Base-by-base conservation (phyloP, 305 asterid species). In the Plantago rigida region DNA sequence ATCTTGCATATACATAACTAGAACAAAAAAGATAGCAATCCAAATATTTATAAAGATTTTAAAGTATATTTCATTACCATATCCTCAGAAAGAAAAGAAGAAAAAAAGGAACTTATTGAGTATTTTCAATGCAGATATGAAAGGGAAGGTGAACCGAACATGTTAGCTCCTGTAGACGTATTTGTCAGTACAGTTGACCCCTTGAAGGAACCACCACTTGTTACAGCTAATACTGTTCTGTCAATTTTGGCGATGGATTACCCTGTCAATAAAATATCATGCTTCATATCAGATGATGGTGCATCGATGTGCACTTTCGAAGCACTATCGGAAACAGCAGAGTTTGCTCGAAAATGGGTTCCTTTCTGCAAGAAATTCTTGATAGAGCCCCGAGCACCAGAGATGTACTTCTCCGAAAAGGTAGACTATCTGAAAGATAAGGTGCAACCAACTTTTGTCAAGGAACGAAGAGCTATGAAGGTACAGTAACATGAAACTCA, bases 401-500 rank as follows among this genome's bases (percentile, higher is more conserved):
- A 92, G 78, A 72, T 81, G 84, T 92, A 92, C 84, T 92, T 92
- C 84, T 76, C 87, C 0, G 91, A 74, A 47, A 92, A 92, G 84
- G 90, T 88, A 15, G 99, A 92, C 73, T 88, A 88, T 73, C 77
- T 92, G 48, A 88, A 86, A 87, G 97, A 88, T 51, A 92, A 92
- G 78, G 96, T 92, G 71, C 97, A 92, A 73, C 94, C 99, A 4
- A 84, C 97, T 55, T 92, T 92, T 60, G 99, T 92, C 56, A 85
- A 92, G 83, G 99, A 88, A 76, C 62, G 99, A 64, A 73, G 99
- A 73, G 99, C 95, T 59, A 92, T 92, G 99, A 92, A 92, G 95
- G 97, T 89, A 75, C 47, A 51, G 28, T 57, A 41, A 41, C 13
- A 49, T 53, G 63, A 59, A 31, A 28, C 53, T 13, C 74, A 50